phyloP scores from a whole-genome alignment of 495 filamentous ascomycete species.

The Daldinia loculata region DNA sequence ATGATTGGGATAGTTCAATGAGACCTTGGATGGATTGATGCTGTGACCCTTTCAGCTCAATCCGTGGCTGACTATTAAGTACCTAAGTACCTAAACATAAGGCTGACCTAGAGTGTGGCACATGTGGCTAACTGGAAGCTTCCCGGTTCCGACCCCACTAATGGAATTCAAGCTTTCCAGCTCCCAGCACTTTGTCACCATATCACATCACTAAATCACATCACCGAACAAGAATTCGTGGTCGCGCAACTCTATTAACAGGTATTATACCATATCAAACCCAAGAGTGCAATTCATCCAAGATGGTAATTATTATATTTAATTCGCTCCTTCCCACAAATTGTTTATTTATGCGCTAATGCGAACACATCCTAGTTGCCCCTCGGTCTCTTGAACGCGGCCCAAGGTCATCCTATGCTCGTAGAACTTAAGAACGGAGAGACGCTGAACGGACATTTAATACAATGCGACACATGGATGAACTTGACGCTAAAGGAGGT shows the following conservation, averaged over 20 bases:
- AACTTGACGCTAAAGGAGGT: conserved; percentile 97
- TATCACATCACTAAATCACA: neutral
- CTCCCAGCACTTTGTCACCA: conserved; percentile 15
- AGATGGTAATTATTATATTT: conserved; percentile 33
- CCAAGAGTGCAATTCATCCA: conserved; percentile 4
- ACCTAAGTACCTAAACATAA: neutral
- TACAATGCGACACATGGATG: conserved; percentile 99
- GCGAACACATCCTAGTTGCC: conserved; percentile 69
- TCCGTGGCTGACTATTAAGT: neutral
- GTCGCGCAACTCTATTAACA: neutral
- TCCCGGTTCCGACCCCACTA: conserved; percentile 10
- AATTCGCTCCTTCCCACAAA: neutral
- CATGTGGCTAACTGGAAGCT: conserved; percentile 9
- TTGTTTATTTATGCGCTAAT: conserved; percentile 25
- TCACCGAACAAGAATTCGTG: conserved; percentile 3
- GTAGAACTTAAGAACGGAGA: conserved; percentile 99
- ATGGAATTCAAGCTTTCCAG: conserved; percentile 30
- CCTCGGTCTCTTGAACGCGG: conserved; percentile 90
- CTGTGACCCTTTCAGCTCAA: neutral
- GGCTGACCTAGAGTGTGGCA: conserved; percentile 3
- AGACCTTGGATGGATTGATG: neutral
- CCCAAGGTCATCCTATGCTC: conserved; percentile 98
- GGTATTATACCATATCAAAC: neutral
- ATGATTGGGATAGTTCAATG: too few species aligned
- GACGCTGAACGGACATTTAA: conserved; percentile 93